A percentile compares a stretch with the other conserved stretches of the same genome.
phyloP scores from a whole-genome alignment of 1,139 yeast genomes.

The Geotrichum klebahnii region DNA sequence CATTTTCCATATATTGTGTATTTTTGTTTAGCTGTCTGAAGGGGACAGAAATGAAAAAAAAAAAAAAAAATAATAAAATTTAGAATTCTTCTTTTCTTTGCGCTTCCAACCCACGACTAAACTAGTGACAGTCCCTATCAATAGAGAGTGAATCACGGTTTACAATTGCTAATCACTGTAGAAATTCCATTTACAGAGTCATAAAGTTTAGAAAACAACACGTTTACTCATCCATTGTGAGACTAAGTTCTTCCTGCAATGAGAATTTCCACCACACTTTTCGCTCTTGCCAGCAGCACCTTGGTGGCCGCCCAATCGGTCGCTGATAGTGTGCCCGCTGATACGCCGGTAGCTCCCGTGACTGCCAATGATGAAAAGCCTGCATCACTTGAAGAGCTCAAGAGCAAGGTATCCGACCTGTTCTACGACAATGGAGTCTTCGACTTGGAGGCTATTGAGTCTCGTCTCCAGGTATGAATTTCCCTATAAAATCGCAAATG shows the following conservation, averaged over 20 bases:
- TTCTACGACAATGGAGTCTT: conserved; percentile 42
- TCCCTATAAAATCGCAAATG: not conserved
- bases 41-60: not conserved
- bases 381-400: not conserved
- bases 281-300: conserved; percentile 8
- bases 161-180: too few species aligned
- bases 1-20: too few species aligned
- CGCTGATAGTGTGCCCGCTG: conserved; percentile 5
- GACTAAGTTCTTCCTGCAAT: too few species aligned
- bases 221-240: too few species aligned
- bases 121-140: too few species aligned
- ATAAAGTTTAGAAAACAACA: too few species aligned
- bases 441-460: conserved; percentile 38
- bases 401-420: conserved; percentile 14
- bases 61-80: too few species aligned
- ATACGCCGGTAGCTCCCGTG: conserved; percentile 1
- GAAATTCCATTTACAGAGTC: too few species aligned
- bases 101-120: too few species aligned
- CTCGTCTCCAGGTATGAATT: conserved; percentile 21
- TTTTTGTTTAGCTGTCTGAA: too few species aligned
- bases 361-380: not conserved
- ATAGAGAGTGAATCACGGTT: too few species aligned
- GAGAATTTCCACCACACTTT: not conserved
- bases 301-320: not conserved
- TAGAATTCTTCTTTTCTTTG: too few species aligned